These are phyloP conservation scores for Raphidocelis subcapitata DNA, from an alignment of 139 green algal species.

Conservation along the genomic window DNA sequence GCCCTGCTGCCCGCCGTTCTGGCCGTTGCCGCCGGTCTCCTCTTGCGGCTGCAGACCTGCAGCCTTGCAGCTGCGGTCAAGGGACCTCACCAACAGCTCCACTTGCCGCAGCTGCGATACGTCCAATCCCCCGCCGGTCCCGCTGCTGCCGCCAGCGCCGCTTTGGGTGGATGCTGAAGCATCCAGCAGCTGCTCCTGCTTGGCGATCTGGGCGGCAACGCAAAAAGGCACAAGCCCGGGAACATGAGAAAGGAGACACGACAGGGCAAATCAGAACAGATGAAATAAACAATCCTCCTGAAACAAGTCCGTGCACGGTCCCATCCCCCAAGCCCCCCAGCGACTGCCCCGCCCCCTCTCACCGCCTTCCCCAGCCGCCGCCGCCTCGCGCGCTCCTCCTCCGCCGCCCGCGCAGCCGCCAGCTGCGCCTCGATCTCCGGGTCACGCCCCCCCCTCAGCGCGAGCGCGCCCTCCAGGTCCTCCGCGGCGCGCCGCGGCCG, in stretches of 20 bases:
- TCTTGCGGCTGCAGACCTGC: too few relatives aligned
- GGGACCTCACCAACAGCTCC: too few relatives aligned
- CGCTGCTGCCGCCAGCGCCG: too few relatives aligned
- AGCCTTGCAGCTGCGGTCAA: too few relatives aligned
- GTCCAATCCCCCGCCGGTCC: too few relatives aligned
- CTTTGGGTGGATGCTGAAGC: too few relatives aligned
- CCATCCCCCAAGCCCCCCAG: background rate
- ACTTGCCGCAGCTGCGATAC: too few relatives aligned
- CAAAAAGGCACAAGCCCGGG: too few relatives aligned
- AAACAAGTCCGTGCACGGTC: background rate
- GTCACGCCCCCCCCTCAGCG: background rate
- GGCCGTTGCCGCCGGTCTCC: too few relatives aligned
- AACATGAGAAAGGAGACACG: background rate
- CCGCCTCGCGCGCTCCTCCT: background rate
- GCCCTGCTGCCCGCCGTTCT: too few relatives aligned
- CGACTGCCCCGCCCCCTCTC: too few relatives aligned
- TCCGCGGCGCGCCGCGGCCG: conserved; percentile 34
- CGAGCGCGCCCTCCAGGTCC: conserved; percentile 38
- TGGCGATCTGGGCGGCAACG: background rate
- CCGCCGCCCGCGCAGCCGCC: background rate
- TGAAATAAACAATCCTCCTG: background rate
- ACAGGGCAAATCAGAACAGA: background rate
- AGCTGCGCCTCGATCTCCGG: conserved; percentile 27
- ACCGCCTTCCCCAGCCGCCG: background rate
- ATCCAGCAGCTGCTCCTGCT: too few relatives aligned